Evolutionary conservation across 2,329 filamentous ascomycete genomes (phyloP).

Genomic region (Akanthomyces muscarius): DNA sequence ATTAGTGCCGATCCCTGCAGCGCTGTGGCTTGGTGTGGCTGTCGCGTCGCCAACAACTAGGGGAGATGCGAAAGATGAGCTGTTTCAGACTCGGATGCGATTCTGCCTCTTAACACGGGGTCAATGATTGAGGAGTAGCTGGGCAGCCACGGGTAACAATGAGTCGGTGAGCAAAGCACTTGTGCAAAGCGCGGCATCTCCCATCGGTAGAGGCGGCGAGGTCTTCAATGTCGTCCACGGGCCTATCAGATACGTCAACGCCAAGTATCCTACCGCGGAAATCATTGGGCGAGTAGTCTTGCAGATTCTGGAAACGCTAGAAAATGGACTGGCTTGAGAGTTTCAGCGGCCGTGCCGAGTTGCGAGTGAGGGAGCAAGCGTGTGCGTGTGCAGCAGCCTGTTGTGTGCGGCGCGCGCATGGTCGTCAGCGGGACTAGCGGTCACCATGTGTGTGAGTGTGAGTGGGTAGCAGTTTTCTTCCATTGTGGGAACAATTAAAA

Average conservation of each 20-base stretch:
- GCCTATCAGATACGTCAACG: neutral
- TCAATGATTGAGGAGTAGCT: neutral
- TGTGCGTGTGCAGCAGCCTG: neutral
- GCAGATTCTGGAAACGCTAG: neutral
- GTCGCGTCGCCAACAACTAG: neutral
- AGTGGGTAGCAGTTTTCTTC: neutral
- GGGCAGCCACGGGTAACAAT: no score
- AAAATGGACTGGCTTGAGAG: neutral
- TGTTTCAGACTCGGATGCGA: neutral
- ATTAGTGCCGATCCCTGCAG: conserved; percentile 3
- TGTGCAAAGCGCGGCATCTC: neutral
- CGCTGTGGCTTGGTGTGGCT: neutral
- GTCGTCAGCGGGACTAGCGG: neutral
- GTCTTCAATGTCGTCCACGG: neutral
- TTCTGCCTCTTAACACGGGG: neutral
- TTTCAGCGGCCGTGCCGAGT: neutral
- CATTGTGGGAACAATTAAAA: neutral
- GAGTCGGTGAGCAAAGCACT: neutral
- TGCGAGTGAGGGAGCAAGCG: neutral
- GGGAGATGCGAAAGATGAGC: neutral
- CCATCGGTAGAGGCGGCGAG: neutral
- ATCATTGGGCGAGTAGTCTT: neutral
- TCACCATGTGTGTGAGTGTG: neutral
- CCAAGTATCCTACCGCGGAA: no score
- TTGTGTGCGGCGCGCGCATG: neutral